Base-by-base conservation (phyloP, 108 stramenopile species). In the Cyclotella baltica region DNA sequence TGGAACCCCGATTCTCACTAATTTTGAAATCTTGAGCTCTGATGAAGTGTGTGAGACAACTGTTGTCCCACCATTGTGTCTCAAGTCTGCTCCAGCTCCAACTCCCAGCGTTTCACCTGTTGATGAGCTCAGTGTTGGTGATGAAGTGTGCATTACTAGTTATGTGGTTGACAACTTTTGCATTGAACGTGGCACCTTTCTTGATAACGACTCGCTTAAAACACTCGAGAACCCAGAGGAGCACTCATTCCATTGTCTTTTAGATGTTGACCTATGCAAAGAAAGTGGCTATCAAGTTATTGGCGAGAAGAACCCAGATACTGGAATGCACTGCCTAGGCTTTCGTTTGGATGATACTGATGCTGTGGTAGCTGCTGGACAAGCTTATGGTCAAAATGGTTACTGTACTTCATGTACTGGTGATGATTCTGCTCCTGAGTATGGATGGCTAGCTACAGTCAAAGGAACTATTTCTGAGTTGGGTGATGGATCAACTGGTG, bases 131-230 rank as follows among this genome's bases (percentile, higher is more conserved):
- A n/a, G n/a, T n/a, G n/a, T n/a, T n/a, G 80, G 80, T 22, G 84
- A 85, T 67, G 65, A 63, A 25, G 48, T 85, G 35, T 85, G 84
- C 27, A 72, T 61, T 19, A 74, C 80, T 11, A 71, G 80, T 25
- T 74, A 47, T 79, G 63, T 85, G 28, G 72, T 85, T 61, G 80
- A 85, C 63, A 61, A 59, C 31, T 85, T 71, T 50, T 85, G 84
- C 47, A 81, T 85, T 25, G 43, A 76, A 20, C 20, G 73, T 0
- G 84, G 84, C 18, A 85, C 69, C 9, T 59, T 85, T 0, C 50
- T 85, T 30, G 83, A 84, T 59, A 53, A 52, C n/a, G 28, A 67
- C 15, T 46, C 56, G 16, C 48, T 59, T 11, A 38, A 34, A 3
- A 85, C 76, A 3, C 66, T 77, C 22, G 33, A 68, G 38, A 55